Percentiles rank a stretch among this genome's conserved stretches.
These are phyloP conservation scores for Datura wrightii DNA, from an alignment of 257 asterid genomes.

Conservation along the genomic window DNA sequence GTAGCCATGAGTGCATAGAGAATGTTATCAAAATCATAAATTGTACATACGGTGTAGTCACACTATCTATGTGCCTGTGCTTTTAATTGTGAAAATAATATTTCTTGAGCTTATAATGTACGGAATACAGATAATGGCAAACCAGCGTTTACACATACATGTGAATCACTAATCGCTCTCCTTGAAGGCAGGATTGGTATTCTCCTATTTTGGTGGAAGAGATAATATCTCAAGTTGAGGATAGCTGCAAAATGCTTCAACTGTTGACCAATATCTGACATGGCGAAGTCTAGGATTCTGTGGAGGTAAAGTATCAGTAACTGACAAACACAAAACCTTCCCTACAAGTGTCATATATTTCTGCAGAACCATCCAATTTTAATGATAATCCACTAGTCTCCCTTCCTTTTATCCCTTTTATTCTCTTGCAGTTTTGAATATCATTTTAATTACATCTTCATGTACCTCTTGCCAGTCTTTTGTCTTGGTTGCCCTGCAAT, in stretches of 20 bases:
- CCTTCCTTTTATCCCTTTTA: slow-evolving; percentile 4
- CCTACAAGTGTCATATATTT: neutral
- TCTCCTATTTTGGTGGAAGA: neutral
- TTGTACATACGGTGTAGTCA: neutral
- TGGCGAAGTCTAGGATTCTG: neutral
- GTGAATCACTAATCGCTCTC: neutral
- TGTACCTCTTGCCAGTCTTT: slow-evolving; percentile 6
- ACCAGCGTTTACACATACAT: neutral
- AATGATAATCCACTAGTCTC: neutral
- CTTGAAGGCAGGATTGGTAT: neutral
- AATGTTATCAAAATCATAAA: neutral
- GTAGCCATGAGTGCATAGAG: neutral
- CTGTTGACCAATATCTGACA: neutral
- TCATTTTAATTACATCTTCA: neutral
- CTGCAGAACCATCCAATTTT: slow-evolving; percentile 27
- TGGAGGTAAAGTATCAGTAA: neutral
- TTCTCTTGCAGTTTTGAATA: slow-evolving; percentile 16
- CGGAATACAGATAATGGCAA: neutral
- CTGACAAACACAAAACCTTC: neutral
- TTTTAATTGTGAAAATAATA: neutral
- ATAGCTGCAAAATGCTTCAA: neutral
- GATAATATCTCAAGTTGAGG: neutral
- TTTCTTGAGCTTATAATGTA: neutral
- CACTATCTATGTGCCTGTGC: neutral
- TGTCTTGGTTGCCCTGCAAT: neutral